Base-by-base conservation (phyloP, 78 protist genomes). In the Dictyostelium firmibasis region DNA sequence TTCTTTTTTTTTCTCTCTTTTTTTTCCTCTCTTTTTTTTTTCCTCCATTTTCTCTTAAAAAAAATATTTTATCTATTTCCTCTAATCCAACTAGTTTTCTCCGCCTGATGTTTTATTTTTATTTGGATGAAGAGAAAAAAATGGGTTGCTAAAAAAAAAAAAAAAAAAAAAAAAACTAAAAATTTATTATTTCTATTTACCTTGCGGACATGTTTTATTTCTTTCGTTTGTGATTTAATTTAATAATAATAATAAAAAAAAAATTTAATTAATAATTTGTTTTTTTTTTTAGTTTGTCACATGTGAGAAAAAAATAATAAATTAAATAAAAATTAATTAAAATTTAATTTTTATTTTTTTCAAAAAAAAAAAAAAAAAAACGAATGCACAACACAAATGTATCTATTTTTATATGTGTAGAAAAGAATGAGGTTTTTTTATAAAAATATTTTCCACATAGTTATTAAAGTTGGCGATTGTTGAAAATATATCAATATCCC, bases 161-260 rank as follows among this genome's bases (percentile, higher is more conserved):
- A 41, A 41, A 5, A 41, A 41, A 44, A 44, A 44, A 44, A 44
- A 4, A 9, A 44, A 9, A 9, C 14, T 50, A 4, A 9, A 44
- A 9, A 9, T 16, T 50, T 13, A 10, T 13, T 5, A 50, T 47
- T 47, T 50, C 62, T 64, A 64, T 64, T 64, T 64, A 64, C 74
- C 74, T 64, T 64, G 74, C 33, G 74, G 74, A 64, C 74, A 64
- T 64, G 74, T 64, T 64, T 64, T 64, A 64, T 64, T 64, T 64
- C 74, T 64, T 64, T 64, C 14, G 27, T 64, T 64, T 64, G 74
- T 64, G 74, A 64, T 64, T 64, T 64, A 64, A 50, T 23, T 60
- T 60, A n/a, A 23, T 60, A 60, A 60, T 60, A 60, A 47, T 60
- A 60, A 60, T 64, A 64, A 25, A 64, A 64, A 25, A 64, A 64